Base-by-base conservation (phyloP, 176 grass and related monocot genomes). In the Aegilops longissima region DNA sequence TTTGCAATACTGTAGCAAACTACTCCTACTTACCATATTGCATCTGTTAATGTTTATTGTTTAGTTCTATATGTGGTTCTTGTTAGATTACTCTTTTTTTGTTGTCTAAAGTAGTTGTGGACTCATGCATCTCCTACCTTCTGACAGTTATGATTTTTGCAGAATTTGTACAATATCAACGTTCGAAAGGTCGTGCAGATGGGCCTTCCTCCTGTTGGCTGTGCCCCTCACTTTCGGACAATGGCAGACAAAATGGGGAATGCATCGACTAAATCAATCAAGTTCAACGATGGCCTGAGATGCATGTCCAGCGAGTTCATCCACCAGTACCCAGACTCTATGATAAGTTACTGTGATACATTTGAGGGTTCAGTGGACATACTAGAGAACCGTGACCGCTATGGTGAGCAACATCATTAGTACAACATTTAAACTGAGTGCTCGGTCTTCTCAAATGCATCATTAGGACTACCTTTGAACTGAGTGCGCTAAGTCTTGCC, bases 301-400 rank as follows among this genome's bases (percentile, higher is more conserved):
- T 76, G 87, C 82, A 92, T 90, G 90, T 91, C 93, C 36, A 63
- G 40, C 0, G 86, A 94, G 84, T 91, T 94, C 85, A 92, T 84
- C 64, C 34, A 12, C 25, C 92, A 92, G 86, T 83, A 92, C 84
- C 71, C 88, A 42, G 85, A 88, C 52, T 87, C 87, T 75, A 79
- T 82, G 56, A 90, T 92, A 70, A 92, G 83, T 38, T 97, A 93
- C 34, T 97, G 94, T 39, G 92, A 94, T 82, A 79, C 83, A 61
- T 97, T 94, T 12, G 87, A 93, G 78, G 94, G 88, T 2, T 94
- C 92, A 59, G 91, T 87, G 86, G 94, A 97, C 80, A 97, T 94
- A 89, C 31, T 94, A 59, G 79, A 83, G 35, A 97, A 97, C 30
- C 72, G 73, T 79, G 74, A 83, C 13, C 88, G 4, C 75, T 94